Evolutionary conservation across 1,284 basidiomycete genomes (phyloP), one percentile per base, ranked within the genome.

Genomic region (Moesziomyces sp.): DNA sequence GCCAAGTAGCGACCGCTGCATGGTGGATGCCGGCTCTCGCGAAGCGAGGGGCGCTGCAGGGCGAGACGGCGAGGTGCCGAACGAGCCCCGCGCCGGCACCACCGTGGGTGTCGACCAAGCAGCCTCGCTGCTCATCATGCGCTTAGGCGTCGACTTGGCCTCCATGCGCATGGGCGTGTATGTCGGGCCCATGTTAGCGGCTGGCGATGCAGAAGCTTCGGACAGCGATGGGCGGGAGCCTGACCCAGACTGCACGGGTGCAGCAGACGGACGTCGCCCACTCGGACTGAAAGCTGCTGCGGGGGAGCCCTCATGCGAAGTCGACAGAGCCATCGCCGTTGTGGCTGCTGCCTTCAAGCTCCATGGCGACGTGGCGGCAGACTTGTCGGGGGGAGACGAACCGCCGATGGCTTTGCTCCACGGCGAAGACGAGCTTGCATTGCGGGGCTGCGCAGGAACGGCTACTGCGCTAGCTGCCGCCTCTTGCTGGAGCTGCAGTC

Each of bases 111-210:
- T 64, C 5, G 70, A 45, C 71, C 71, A 74, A 3, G 65, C 71
- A 1, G 65, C n/a, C 5, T 74, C 71, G 47, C 44, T 61, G 58
- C 58, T 62, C 47, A n/a, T 62, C 48, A 64, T 68, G 9, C 71
- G 52, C 52, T 65, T 73, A 8, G 70, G 57, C n/a, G 46, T 19
- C 7, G 59, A 38, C 46, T 55, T 64, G 23, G 70, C 52, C 0
- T 52, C 61, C 64, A 76, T 60, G 4, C 73, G 57, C 40, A 51
- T 59, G 9, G 76, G 76, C 19, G 74, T 70, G 42, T 66, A 77
- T 8, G 74, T 77, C 33, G 76, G 76, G 10, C 76, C 76, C 54
- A 77, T 52, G 24, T 46, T 57, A 11, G 28, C 57, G 19, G 64
- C 50, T 21, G 64, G 58, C 5, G 57, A 47, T 28, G 59, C 23